phyloP scores from a whole-genome alignment of 805 yeast species.

The Schwanniomyces sp. region DNA sequence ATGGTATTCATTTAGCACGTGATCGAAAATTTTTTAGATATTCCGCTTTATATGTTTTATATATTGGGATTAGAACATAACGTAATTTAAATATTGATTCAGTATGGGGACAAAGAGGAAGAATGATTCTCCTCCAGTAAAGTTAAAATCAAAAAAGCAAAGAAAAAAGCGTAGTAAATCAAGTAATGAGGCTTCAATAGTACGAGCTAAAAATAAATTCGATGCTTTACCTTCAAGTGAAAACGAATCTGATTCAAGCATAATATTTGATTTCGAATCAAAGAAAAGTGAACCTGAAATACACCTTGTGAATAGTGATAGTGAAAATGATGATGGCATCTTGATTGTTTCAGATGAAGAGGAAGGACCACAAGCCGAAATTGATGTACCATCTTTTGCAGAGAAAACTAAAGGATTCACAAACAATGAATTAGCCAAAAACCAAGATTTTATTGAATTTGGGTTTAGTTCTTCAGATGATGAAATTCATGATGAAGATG shows the following conservation, averaged over 20 bases:
- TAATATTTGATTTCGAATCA: slow-evolving; percentile 18
- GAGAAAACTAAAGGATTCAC: slow-evolving; percentile 9
- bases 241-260: slow-evolving; percentile 22
- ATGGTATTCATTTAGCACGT: background rate
- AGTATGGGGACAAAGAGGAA: slow-evolving; percentile 21
- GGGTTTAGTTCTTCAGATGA: slow-evolving; percentile 50
- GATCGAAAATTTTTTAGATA: slow-evolving; percentile 6
- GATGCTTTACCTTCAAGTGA: slow-evolving; percentile 19
- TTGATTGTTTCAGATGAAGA: slow-evolving; percentile 22
- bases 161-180: slow-evolving; percentile 18
- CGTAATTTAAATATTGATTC: background rate
- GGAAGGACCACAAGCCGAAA: slow-evolving; percentile 5
- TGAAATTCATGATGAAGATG: slow-evolving; percentile 22
- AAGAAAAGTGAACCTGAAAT: slow-evolving; percentile 19
- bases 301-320: slow-evolving; percentile 30
- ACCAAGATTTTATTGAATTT: slow-evolving; percentile 57
- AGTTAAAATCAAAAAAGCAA: slow-evolving; percentile 18
- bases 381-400: slow-evolving; percentile 3
- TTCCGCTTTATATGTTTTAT: background rate
- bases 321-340: slow-evolving; percentile 13
- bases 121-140: slow-evolving; percentile 17
- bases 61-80: background rate
- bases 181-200: slow-evolving; percentile 6
- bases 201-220: slow-evolving; percentile 19
- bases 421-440: slow-evolving; percentile 40